A percentile compares a stretch with the other conserved stretches of the same genome.
Conservation (phyloP, 164 flowering plant species). For the Annona squamosa region DNA sequence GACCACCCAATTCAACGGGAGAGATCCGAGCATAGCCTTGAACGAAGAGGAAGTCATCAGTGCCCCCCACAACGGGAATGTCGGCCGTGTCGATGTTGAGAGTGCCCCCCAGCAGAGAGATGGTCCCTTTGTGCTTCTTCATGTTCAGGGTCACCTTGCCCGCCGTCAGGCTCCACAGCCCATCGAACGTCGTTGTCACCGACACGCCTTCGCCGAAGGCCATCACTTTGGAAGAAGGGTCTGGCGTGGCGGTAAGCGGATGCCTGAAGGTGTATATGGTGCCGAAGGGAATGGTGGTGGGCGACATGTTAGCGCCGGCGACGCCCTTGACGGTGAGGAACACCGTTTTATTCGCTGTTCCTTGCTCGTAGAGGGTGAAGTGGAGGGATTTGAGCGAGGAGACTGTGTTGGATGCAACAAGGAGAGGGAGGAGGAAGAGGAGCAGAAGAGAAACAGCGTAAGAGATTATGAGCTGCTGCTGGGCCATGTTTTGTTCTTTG, state of each 20-base stretch:
- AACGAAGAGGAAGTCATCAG: conserved; percentile 38
- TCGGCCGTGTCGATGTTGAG: conserved; percentile 29
- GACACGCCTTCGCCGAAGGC: conserved; percentile 31
- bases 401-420: not conserved
- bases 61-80: conserved; percentile 42
- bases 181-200: conserved; percentile 27
- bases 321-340: conserved; percentile 33
- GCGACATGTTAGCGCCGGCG: conserved; percentile 11
- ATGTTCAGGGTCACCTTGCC: conserved; percentile 31
- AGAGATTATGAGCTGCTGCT: not conserved
- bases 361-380: conserved; percentile 39
- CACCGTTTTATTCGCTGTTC: conserved; percentile 34
- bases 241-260: conserved; percentile 24
- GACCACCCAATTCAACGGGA: conserved; percentile 15
- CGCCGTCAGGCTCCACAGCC: conserved; percentile 28
- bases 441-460: not conserved
- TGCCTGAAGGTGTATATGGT: conserved; percentile 32
- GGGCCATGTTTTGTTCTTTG: too few relatives aligned
- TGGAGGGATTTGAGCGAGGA: conserved; percentile 28
- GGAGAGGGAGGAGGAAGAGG: not conserved
- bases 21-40: conserved; percentile 29
- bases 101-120: conserved; percentile 33
- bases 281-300: conserved; percentile 35
- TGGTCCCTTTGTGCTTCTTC: conserved; percentile 22
- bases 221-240: conserved; percentile 18